A percentile compares a stretch with the other conserved stretches of the same genome.
phyloP scores from a whole-genome alignment of 2,329 filamentous ascomycete genomes.

The Pseudocercospora eumusae region DNA sequence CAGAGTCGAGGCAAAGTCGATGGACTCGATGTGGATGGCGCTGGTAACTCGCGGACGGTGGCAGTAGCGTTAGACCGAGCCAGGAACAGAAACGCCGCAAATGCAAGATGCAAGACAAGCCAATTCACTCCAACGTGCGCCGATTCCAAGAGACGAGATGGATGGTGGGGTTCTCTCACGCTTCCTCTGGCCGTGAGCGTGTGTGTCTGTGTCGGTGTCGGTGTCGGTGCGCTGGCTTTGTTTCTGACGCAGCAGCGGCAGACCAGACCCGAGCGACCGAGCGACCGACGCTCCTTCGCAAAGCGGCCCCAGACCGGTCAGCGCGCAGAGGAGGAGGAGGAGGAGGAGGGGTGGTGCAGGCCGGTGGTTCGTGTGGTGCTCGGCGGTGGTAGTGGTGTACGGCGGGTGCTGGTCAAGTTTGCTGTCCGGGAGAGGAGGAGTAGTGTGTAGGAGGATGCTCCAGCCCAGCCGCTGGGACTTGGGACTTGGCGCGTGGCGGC shows the following conservation, averaged over 20 bases:
- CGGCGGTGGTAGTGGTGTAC: background rate
- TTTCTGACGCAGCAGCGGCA: conserved; percentile 12
- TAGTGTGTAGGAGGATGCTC: background rate
- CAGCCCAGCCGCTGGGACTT: conserved; percentile 6
- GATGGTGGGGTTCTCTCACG: too few species aligned
- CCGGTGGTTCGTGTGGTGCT: background rate
- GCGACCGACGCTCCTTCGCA: conserved; percentile 5
- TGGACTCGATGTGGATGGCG: conserved; percentile 18
- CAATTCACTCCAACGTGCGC: background rate
- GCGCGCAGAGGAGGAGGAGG: too few species aligned
- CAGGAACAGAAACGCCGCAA: conserved; percentile 11
- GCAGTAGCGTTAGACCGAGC: conserved; percentile 13
- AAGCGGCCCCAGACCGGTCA: too few species aligned
- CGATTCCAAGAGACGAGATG: conserved; percentile 9
- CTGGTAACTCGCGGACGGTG: conserved; percentile 16
- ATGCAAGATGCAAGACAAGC: conserved; percentile 10
- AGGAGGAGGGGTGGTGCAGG: too few species aligned
- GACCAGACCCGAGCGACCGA: conserved; percentile 1
- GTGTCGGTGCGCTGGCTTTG: conserved; percentile 11
- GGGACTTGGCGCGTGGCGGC: conserved; percentile 8
- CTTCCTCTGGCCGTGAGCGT: background rate
- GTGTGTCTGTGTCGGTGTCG: conserved; percentile 11
- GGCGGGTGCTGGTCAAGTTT: conserved; percentile 2
- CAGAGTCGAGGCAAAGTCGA: conserved; percentile 16
- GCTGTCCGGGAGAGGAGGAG: conserved; percentile 3